A percentile compares a stretch with the other conserved stretches of the same genome.
Conservation (phyloP, 2,329 filamentous ascomycete genomes). For the Elsinoe fawcettii region DNA sequence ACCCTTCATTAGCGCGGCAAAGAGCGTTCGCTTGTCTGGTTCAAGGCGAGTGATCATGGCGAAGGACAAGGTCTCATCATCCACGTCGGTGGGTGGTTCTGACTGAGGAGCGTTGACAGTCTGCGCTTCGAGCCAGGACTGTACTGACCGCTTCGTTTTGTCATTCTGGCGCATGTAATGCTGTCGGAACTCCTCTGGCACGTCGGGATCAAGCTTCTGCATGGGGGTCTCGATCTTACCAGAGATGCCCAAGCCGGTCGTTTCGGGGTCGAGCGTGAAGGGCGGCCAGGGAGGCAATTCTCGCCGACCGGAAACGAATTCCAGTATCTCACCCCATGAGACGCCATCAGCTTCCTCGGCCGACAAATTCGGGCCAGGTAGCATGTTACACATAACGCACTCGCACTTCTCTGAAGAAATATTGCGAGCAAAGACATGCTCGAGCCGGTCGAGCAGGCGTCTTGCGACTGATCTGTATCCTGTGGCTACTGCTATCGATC, state of each 20-base stretch:
- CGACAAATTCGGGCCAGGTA: slow-evolving; percentile 31
- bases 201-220: slow-evolving; percentile 84
- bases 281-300: slow-evolving; percentile 86
- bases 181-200: slow-evolving; percentile 85
- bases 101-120: slow-evolving; percentile 47
- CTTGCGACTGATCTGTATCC: slow-evolving; percentile 93
- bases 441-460: slow-evolving; percentile 77
- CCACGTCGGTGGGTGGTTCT: slow-evolving; percentile 76
- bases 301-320: slow-evolving; percentile 80
- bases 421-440: slow-evolving; percentile 89
- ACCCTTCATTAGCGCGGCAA: slow-evolving; percentile 68
- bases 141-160: slow-evolving; percentile 84
- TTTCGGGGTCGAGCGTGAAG: slow-evolving; percentile 59
- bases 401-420: slow-evolving; percentile 77
- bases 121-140: slow-evolving; percentile 80
- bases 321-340: slow-evolving; percentile 92
- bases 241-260: slow-evolving; percentile 48
- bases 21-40: slow-evolving; percentile 65
- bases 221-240: slow-evolving; percentile 45
- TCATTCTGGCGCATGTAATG: slow-evolving; percentile 88
- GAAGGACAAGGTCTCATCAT: slow-evolving; percentile 89
- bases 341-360: slow-evolving; percentile 59
- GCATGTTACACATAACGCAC: slow-evolving; percentile 71
- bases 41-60: slow-evolving; percentile 85
- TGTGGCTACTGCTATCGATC: slow-evolving; percentile 88